Evolutionary conservation across 176 grass and related monocot species (phyloP), one percentile per base, ranked within the genome.

Genomic region (Echinochloa phyllopogon): DNA sequence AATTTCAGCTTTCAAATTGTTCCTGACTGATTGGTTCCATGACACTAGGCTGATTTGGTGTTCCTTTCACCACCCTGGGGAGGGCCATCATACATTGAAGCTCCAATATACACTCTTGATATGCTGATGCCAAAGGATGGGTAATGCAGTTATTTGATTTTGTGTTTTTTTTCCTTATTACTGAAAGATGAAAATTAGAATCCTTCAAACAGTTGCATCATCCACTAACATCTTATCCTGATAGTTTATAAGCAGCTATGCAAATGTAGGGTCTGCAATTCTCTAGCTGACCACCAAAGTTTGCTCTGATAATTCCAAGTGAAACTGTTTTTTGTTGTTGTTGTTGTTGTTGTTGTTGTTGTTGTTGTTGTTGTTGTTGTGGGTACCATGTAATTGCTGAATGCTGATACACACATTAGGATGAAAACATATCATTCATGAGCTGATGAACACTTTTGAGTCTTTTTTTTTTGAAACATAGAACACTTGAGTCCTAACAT

Each of bases 51-150:
- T 71, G 90, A 94, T 86, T 6, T 86, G 59, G 72, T 94, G 85
- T 94, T 94, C 78, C 85, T 94, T 88, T 94, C 90, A 45, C 93
- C 93, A 69, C 93, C 93, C 47, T 94, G 93, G 93, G 93, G 93
- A 92, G 90, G 93, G 0, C 93, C 93, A 77, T 86, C 93, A 7
- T 94, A 92, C 77, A 70, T 55, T 2, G 24, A 90, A 51, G 56
- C 88, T 14, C 36, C 76, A 59, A 42, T 72, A 47, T 94, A 90
- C 87, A 83, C 85, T n/a, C 87, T 94, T 20, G 93, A 94, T 77
- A 88, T 94, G 85, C 73, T 90, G 62, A 80, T 81, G 78, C 93
- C 93, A 61, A 92, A 74, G 86, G 79, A 92, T 14, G 90, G 93
- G 93, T 94, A 92, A 92, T 24, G 40, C 10, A 23, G 10, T 60